These are phyloP conservation scores for Colletotrichum theobromicola DNA, from an alignment of 2,329 filamentous ascomycete species.

Conservation along the genomic window DNA sequence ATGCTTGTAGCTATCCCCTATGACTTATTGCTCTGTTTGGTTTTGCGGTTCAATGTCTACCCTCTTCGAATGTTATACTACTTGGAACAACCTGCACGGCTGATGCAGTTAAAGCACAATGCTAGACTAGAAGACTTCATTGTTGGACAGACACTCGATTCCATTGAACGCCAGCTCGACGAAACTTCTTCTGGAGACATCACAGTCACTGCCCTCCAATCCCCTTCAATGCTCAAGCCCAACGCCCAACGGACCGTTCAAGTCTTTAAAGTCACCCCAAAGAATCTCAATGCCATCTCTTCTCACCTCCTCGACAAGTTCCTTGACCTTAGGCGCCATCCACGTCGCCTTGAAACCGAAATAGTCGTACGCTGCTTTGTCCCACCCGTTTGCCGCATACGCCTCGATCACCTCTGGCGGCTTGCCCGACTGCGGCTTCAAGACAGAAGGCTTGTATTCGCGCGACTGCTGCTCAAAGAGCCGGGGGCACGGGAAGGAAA, in stretches of 20 bases:
- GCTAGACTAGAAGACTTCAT: too few relatives aligned
- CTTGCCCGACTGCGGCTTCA: constrained; percentile 44
- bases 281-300: constrained; percentile 33
- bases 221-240: constrained; percentile 8
- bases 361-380: constrained; percentile 56
- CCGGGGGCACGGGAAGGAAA: constrained; percentile 51
- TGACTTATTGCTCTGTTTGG: too few relatives aligned
- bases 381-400: constrained; percentile 63
- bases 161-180: too few relatives aligned
- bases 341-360: constrained; percentile 54
- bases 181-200: neutral
- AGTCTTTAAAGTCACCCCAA: constrained; percentile 35
- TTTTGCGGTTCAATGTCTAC: accelerated
- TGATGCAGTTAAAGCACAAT: too few relatives aligned
- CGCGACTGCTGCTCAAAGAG: constrained; percentile 46
- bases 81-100: too few relatives aligned
- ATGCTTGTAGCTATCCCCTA: too few relatives aligned
- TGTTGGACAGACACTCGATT: too few relatives aligned
- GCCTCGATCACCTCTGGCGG: constrained; percentile 63
- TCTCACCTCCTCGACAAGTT: constrained; percentile 32
- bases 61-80: too few relatives aligned
- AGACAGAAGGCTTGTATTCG: constrained; percentile 48
- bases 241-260: constrained; percentile 24
- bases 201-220: neutral
- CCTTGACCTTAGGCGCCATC: constrained; percentile 37